These are phyloP conservation scores for Friedmanniomyces endolithicus DNA, from an alignment of 495 filamentous ascomycete genomes.

Conservation along the genomic window DNA sequence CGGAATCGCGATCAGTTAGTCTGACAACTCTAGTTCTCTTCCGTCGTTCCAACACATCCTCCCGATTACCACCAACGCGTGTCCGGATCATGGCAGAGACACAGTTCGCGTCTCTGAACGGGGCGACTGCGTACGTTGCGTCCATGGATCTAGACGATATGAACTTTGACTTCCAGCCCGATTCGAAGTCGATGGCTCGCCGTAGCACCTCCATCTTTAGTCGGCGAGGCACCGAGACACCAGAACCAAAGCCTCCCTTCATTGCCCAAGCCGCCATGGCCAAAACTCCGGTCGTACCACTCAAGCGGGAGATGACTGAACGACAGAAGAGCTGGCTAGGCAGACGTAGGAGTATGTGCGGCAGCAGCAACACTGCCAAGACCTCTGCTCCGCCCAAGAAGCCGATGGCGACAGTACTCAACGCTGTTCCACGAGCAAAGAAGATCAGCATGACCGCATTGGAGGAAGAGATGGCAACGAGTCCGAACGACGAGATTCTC, in stretches of 20 bases:
- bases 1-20: not conserved
- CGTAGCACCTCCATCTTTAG: conserved; percentile 19
- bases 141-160: not conserved
- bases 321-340: conserved; percentile 17
- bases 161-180: conserved; percentile 1
- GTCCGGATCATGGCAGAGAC: not conserved
- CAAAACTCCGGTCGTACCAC: not conserved
- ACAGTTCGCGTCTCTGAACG: conserved; percentile 4
- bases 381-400: not conserved
- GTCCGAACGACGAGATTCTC: conserved; percentile 27
- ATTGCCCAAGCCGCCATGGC: conserved; percentile 3
- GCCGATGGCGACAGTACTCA: conserved; percentile 11
- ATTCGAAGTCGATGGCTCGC: conserved; percentile 5
- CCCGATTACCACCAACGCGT: not conserved
- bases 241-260: conserved; percentile 8
- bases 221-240: conserved; percentile 10
- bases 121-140: not conserved
- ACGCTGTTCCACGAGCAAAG: conserved; percentile 8
- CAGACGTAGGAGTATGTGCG: not conserved
- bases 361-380: not conserved
- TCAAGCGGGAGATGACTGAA: conserved; percentile 8
- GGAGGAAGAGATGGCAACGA: conserved; percentile 27
- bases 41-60: not conserved
- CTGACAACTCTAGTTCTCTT: not conserved
- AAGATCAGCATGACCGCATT: conserved; percentile 16